Conservation (phyloP, 305 asterid species). For the Rubia balearica region DNA sequence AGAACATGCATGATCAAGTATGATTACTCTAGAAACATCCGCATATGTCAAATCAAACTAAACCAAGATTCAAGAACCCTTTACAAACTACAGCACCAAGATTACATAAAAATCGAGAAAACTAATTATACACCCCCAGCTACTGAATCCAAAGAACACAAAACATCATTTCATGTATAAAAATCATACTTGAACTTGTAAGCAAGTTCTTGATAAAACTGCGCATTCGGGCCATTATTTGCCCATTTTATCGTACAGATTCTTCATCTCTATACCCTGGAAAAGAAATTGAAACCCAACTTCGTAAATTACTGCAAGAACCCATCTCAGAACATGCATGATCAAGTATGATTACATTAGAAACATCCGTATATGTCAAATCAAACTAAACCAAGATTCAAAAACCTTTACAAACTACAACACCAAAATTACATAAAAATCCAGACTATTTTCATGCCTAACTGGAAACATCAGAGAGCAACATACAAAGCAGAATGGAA, state of each 20-base stretch:
- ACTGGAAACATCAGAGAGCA: not conserved
- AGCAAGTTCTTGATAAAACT: conserved; percentile 53
- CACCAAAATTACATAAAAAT: not conserved
- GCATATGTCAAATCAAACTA: not conserved
- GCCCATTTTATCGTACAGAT: conserved; percentile 34
- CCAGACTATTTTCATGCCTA: not conserved
- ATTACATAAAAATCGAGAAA: not conserved
- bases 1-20: conserved; percentile 1
- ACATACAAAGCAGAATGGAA: not conserved
- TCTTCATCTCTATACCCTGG: conserved; percentile 57
- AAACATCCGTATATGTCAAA: not conserved
- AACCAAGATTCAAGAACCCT: not conserved
- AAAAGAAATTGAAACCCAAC: conserved; percentile 14
- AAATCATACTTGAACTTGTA: conserved; percentile 56
- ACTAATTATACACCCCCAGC: not conserved
- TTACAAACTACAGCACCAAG: not conserved
- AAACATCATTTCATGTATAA: not conserved
- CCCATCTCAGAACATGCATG: not conserved
- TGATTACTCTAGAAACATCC: not conserved
- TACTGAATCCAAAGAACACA: not conserved
- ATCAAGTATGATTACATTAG: not conserved
- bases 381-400: not conserved
- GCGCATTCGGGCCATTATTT: conserved; percentile 29
- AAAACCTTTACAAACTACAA: not conserved
- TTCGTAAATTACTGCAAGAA: not conserved